phyloP scores from a whole-genome alignment of 768 basidiomycete species.

The Infundibulicybe gibba region DNA sequence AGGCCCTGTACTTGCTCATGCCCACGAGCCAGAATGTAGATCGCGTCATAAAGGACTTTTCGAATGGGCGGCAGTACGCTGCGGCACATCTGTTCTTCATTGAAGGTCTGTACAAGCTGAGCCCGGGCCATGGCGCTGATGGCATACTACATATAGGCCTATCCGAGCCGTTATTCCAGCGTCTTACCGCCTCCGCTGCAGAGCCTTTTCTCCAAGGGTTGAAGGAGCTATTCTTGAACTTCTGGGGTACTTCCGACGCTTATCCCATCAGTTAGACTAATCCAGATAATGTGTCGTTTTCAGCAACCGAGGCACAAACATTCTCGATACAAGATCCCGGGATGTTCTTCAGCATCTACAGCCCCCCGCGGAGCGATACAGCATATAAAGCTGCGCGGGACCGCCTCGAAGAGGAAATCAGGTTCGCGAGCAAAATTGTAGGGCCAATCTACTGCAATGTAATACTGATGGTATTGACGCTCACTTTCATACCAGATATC shows the following conservation, averaged over 20 bases:
- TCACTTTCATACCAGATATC: slow-evolving; percentile 67
- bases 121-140: background rate
- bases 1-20: slow-evolving; percentile 93
- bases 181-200: slow-evolving; percentile 70
- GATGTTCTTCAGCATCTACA: slow-evolving; percentile 86
- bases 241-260: slow-evolving; percentile 66
- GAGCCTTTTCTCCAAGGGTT: slow-evolving; percentile 73
- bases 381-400: slow-evolving; percentile 63
- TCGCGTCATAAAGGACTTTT: slow-evolving; percentile 84
- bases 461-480: background rate
- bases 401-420: slow-evolving; percentile 84
- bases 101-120: slow-evolving; percentile 50
- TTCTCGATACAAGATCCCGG: slow-evolving; percentile 79
- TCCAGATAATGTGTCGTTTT: slow-evolving; percentile 2
- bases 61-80: slow-evolving; percentile 61
- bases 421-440: slow-evolving; percentile 70
- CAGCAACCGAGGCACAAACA: slow-evolving; percentile 82
- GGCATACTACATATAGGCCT: slow-evolving; percentile 46
- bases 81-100: slow-evolving; percentile 91
- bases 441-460: slow-evolving; percentile 11
- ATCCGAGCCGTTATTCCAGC: slow-evolving; percentile 72
- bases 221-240: slow-evolving; percentile 89
- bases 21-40: slow-evolving; percentile 94
- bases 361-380: slow-evolving; percentile 74
- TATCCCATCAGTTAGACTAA: background rate